Evolutionary conservation across 306 rosid species (phyloP).

Genomic region (Boehmeria nivea): DNA sequence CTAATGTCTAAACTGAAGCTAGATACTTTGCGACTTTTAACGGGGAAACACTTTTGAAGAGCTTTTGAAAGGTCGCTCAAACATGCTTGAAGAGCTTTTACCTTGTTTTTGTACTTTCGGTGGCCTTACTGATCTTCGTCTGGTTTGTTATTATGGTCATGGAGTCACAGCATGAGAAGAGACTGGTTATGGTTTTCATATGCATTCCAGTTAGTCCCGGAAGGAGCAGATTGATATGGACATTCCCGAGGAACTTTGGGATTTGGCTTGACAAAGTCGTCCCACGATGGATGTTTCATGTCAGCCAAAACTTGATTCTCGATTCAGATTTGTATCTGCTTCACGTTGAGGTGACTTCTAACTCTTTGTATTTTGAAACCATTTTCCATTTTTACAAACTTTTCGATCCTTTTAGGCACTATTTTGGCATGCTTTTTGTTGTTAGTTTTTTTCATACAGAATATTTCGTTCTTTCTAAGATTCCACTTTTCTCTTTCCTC

Average conservation of each 20-base stretch:
- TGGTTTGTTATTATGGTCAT: slow-evolving; percentile 23
- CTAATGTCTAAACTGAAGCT: too few species aligned
- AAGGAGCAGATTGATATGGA: slow-evolving; percentile 84
- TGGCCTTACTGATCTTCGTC: slow-evolving; percentile 1
- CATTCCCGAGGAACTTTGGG: slow-evolving; percentile 81
- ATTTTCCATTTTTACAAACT: not conserved
- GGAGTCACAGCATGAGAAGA: slow-evolving; percentile 40
- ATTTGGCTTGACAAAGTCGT: slow-evolving; percentile 62
- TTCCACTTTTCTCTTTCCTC: too few species aligned
- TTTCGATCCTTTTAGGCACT: not conserved
- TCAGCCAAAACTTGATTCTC: slow-evolving; percentile 70
- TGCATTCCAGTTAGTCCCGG: slow-evolving; percentile 93
- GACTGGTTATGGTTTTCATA: slow-evolving; percentile 44
- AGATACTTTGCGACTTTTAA: too few species aligned
- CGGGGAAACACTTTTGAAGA: too few species aligned
- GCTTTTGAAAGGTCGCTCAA: too few species aligned
- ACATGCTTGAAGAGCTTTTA: too few species aligned
- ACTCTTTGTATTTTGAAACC: slow-evolving; percentile 7
- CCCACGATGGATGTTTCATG: slow-evolving; percentile 87
- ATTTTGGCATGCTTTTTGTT: not conserved
- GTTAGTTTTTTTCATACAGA: not conserved
- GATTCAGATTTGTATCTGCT: slow-evolving; percentile 96
- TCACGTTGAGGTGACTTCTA: slow-evolving; percentile 71
- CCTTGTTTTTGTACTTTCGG: slow-evolving; percentile 3
- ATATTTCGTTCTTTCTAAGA: not conserved